Evolutionary conservation across 306 rosid genomes (phyloP).

Genomic region (Acacia melanoxylon): DNA sequence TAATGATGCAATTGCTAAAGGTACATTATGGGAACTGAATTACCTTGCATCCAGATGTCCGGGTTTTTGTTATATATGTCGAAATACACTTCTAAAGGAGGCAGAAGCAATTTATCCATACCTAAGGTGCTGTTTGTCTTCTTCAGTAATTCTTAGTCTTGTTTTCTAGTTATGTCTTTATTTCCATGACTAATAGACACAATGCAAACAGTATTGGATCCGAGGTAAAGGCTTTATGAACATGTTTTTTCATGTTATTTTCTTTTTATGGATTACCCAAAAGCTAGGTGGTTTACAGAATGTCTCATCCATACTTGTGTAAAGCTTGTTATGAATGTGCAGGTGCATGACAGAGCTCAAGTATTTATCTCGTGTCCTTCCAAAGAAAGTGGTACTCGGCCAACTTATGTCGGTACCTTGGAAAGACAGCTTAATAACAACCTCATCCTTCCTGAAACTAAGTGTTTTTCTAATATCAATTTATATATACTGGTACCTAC

Average conservation of each 20-base stretch:
- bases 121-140: slow-evolving; percentile 52
- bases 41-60: slow-evolving; percentile 63
- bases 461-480: slow-evolving; percentile 57
- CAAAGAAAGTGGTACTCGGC: slow-evolving; percentile 45
- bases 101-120: slow-evolving; percentile 53
- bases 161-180: slow-evolving; percentile 15
- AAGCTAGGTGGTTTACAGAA: background rate
- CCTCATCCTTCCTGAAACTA: slow-evolving; percentile 59
- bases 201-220: background rate
- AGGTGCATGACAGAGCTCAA: slow-evolving; percentile 98
- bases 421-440: slow-evolving; percentile 70
- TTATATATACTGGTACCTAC: slow-evolving; percentile 69
- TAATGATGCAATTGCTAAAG: slow-evolving; percentile 28
- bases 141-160: slow-evolving; percentile 11
- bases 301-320: slow-evolving; percentile 12
- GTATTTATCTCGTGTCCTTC: slow-evolving; percentile 71
- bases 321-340: slow-evolving; percentile 39
- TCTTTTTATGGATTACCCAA: slow-evolving; percentile 14
- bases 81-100: slow-evolving; percentile 53
- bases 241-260: background rate
- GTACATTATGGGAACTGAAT: slow-evolving; percentile 27
- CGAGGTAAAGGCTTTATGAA: background rate
- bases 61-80: slow-evolving; percentile 75
- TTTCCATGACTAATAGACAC: background rate
- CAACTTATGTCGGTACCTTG: slow-evolving; percentile 68